Evolutionary conservation across 352 stramenopile species (phyloP), one percentile per base, ranked within the genome.

Genomic region (Pythium sukuiense): DNA sequence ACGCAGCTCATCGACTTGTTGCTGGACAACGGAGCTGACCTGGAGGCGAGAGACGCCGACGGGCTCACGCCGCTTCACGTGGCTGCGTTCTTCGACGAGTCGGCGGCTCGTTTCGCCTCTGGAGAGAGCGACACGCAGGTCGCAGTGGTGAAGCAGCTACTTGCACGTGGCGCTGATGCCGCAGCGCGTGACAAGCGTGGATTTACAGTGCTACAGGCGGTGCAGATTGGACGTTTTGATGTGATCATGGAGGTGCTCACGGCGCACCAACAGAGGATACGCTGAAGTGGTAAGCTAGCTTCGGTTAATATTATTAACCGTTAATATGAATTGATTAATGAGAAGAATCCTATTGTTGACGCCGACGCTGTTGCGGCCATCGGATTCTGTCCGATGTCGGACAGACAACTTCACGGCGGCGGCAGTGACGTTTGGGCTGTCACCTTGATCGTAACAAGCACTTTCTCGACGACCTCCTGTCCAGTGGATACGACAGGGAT

Each of bases 1-100:
- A 67, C 69, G 0, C 59, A 61, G 12, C 53, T 76, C n/a, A 57
- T 81, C 39, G 65, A 75, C 37, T 62, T 68, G 26, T 33, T 81
- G 55, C 30, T 81, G n/a, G n/a, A 13, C n/a, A 57, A 59, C 27
- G 72, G 72, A 12, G 72, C 72, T 1, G 26, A 56, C 0, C 55
- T 81, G 20, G 53, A 79, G 41, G 59, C 63, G 32, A 58, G 61
- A 16, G 70, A 76, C 61, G 14, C 29, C 18, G 60, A 70, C 2
- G 70, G 59, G 0, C 46, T 56, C 18, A 73, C 70, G 27, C 49
- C 61, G 20, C 59, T 76, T 5, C 70, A 71, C 52, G 45, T 59
- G 1, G 64, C 64, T 0, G 64, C 57, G 20, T 71, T 66, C 58
- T 62, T 41, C 27, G 64, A 71, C 57, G 64, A 71, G 58, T 71